Conservation (phyloP, 768 basidiomycete genomes). For the Calocybe indica region DNA sequence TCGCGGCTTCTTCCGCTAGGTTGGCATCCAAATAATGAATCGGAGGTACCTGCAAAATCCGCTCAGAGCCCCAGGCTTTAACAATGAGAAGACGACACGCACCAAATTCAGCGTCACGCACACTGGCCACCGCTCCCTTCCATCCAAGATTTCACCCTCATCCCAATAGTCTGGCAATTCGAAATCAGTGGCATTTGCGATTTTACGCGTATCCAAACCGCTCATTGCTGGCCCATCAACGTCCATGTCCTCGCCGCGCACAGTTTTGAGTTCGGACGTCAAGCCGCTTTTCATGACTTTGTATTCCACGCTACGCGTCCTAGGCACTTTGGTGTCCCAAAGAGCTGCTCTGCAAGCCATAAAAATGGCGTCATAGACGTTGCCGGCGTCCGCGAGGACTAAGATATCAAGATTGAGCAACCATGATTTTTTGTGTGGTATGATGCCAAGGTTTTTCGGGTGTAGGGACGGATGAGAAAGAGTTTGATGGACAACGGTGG, state of each 20-base stretch:
- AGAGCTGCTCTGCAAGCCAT: conserved; percentile 74
- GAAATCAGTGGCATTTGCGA: conserved; percentile 62
- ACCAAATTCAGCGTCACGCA: conserved; percentile 77
- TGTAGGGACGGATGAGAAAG: conserved; percentile 63
- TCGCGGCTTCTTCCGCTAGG: conserved; percentile 62
- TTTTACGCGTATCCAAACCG: conserved; percentile 53
- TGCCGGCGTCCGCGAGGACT: conserved; percentile 69
- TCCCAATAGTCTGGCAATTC: conserved; percentile 88
- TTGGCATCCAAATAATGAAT: conserved; percentile 73
- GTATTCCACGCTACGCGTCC: conserved; percentile 68
- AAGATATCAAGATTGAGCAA: conserved; percentile 70
- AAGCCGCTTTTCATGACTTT: conserved; percentile 30
- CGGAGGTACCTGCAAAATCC: conserved; percentile 39
- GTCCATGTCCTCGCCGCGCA: conserved; percentile 37
- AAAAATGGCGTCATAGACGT: conserved; percentile 72
- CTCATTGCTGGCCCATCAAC: conserved; percentile 44
- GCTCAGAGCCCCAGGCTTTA: neutral
- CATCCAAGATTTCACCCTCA: conserved; percentile 63
- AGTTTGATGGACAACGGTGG: conserved; percentile 53
- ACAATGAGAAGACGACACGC: conserved; percentile 16
- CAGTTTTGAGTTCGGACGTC: too few species aligned
- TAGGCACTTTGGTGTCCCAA: conserved; percentile 76
- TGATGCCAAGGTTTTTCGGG: conserved; percentile 57
- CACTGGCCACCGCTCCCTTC: conserved; percentile 67
- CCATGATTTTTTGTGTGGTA: conserved; percentile 66